These are phyloP conservation scores for Lasiodiplodia sp. DNA, from an alignment of 2,329 filamentous ascomycete species.

Conservation along the genomic window DNA sequence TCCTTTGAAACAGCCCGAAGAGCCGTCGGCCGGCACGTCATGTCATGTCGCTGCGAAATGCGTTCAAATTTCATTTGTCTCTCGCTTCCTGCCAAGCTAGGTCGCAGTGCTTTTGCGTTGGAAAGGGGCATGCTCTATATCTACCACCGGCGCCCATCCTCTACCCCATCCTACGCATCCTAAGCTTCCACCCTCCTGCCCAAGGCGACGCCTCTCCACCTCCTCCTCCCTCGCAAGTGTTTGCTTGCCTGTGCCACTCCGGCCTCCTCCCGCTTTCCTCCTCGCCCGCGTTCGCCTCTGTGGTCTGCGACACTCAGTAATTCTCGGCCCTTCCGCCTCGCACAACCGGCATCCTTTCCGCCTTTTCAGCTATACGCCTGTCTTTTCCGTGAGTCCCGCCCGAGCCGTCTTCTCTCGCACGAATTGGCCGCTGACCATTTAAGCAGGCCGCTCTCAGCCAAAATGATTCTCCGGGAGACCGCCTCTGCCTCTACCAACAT, in stretches of 20 bases:
- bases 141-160: constrained; percentile 39
- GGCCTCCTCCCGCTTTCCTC: constrained; percentile 6
- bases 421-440: constrained; percentile 34
- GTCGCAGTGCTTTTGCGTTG: constrained; percentile 37
- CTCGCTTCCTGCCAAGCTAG: constrained; percentile 45
- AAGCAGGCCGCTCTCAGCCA: constrained; percentile 36
- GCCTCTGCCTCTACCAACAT: constrained; percentile 51
- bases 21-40: constrained; percentile 50
- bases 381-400: constrained; percentile 32
- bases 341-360: constrained; percentile 16
- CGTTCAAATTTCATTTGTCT: constrained; percentile 49
- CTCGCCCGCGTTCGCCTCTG: constrained; percentile 18
- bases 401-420: constrained; percentile 31
- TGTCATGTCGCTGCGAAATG: constrained; percentile 44
- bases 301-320: constrained; percentile 24
- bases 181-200: constrained; percentile 10
- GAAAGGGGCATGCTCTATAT: constrained; percentile 32
- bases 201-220: constrained; percentile 16
- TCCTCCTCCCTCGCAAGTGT: constrained; percentile 16
- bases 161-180: constrained; percentile 29
- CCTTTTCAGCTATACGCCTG: constrained; percentile 19
- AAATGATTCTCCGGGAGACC: constrained; percentile 54
- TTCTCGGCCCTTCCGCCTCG: constrained; percentile 6
- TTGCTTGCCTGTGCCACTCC: constrained; percentile 15
- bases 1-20: constrained; percentile 47